Conservation (phyloP, 805 yeast species). For the Candida gorgasii region DNA sequence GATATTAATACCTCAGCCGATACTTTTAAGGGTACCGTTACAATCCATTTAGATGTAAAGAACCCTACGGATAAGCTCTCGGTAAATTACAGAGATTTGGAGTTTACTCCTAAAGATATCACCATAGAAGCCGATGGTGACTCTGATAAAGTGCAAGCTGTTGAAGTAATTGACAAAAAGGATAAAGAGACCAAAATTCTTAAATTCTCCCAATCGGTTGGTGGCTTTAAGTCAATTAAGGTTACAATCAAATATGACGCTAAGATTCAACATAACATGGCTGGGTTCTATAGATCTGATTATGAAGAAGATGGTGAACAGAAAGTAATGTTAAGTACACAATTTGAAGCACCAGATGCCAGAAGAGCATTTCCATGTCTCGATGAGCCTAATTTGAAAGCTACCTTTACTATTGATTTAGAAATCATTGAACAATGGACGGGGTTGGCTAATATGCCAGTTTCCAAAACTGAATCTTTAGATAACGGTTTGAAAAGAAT, state of each 20-base stretch:
- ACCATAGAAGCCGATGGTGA: conserved; percentile 10
- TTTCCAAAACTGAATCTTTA: conserved; percentile 9
- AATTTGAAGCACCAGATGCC: conserved; percentile 61
- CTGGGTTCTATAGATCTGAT: conserved; percentile 53
- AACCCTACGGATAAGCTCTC: conserved; percentile 45
- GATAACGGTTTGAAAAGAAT: conserved; percentile 24
- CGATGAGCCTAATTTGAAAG: conserved; percentile 58
- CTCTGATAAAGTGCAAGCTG: conserved; percentile 6
- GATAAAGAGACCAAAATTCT: conserved; percentile 67
- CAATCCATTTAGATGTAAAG: conserved; percentile 47
- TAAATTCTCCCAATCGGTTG: conserved; percentile 42
- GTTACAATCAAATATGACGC: conserved; percentile 42
- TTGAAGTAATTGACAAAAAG: conserved; percentile 27
- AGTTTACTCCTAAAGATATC: conserved; percentile 22
- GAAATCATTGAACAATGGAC: conserved; percentile 32
- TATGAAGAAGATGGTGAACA: conserved; percentile 40
- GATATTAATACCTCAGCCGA: conserved; percentile 57
- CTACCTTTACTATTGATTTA: conserved; percentile 51
- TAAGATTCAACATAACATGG: conserved; percentile 54
- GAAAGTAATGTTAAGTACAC: conserved; percentile 50
- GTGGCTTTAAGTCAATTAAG: conserved; percentile 22
- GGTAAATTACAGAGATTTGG: conserved; percentile 49
- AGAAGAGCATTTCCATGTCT: conserved; percentile 59
- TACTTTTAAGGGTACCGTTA: conserved; percentile 49
- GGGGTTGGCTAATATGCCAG: conserved; percentile 53